Evolutionary conservation across 805 yeast genomes (phyloP), one percentile per base, ranked within the genome.

Genomic region (Teunomyces pallodes): DNA sequence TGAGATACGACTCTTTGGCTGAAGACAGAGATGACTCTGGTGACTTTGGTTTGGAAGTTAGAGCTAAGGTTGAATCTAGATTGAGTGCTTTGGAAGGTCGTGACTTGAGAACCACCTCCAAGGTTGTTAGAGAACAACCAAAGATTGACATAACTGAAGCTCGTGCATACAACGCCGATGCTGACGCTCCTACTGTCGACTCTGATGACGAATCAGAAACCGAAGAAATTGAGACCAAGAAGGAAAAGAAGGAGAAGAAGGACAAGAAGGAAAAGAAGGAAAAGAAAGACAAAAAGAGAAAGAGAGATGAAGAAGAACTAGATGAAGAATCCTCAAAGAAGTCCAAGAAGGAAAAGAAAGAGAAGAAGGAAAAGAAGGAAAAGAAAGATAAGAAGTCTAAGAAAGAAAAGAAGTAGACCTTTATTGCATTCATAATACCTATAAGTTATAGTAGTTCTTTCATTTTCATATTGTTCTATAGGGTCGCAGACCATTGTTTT

Each of bases 1-100:
- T 92, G 60, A 88, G 99, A 79, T 92, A 87, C 70, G 99, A 94
- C 76, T 96, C 97, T 29, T 78, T 94, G 53, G 86, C 97, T 55
- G 99, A 94, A 77, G 98, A 94, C 62, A 84, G 97, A 72, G 96
- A 90, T 60, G 98, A 94, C 64, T 82, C 89, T 54, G 97, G 97
- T 55, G 96, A 91, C 59, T 80, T 91, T 62, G 99, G 99, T 64
- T 77, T 89, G 59, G 86, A 84, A 58, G 92, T 87, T 58, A 85
- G 99, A 75, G 83, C 89, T 58, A 90, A 90, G 79, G 92, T 94
- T 61, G 99, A 94, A 75, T 80, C 89, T 50, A 86, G 99, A 77
- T 82, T 94, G 61, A 88, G 96, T 67, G 88, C 91, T 51, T 79
- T 94, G 58, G 99, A 94, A 75, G 99, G 99, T 58, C 89, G 96